Evolutionary conservation across 1,139 yeast species (phyloP).

Genomic region (Yamadazyma mexicana): DNA sequence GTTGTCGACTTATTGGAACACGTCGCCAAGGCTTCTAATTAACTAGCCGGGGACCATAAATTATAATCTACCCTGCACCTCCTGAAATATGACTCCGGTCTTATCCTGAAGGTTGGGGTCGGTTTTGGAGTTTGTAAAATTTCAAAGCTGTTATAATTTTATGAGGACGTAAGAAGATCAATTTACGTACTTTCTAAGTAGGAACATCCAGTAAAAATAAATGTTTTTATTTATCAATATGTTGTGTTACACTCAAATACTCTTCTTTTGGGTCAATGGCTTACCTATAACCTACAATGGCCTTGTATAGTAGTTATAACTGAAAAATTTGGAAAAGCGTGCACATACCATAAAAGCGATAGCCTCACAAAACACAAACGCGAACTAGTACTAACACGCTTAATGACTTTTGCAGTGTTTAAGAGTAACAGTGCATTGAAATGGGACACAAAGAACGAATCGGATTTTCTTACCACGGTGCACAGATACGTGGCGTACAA

Average conservation of each 20-base stretch:
- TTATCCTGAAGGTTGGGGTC: background rate
- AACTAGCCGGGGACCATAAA: conserved; percentile 22
- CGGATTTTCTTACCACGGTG: background rate
- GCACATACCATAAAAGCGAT: too few relatives aligned
- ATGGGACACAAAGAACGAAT: background rate
- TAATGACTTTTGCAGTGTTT: conserved; percentile 1
- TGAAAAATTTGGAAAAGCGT: background rate
- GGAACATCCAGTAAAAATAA: background rate
- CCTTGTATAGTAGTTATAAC: background rate
- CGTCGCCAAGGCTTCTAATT: conserved; percentile 54
- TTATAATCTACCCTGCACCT: background rate
- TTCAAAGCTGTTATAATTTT: background rate
- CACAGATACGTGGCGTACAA: background rate
- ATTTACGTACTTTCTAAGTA: background rate
- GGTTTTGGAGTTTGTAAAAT: background rate
- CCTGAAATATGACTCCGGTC: background rate
- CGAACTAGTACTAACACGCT: too few relatives aligned
- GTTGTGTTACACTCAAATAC: too few relatives aligned
- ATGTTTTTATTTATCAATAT: background rate
- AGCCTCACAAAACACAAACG: too few relatives aligned
- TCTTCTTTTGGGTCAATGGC: background rate
- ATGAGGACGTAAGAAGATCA: too few relatives aligned
- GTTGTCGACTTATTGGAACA: conserved; percentile 80
- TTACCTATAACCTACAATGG: background rate
- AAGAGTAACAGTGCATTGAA: conserved; percentile 1